These are phyloP conservation scores for Hericium coralloides DNA, from an alignment of 768 basidiomycete genomes.

Conservation along the genomic window DNA sequence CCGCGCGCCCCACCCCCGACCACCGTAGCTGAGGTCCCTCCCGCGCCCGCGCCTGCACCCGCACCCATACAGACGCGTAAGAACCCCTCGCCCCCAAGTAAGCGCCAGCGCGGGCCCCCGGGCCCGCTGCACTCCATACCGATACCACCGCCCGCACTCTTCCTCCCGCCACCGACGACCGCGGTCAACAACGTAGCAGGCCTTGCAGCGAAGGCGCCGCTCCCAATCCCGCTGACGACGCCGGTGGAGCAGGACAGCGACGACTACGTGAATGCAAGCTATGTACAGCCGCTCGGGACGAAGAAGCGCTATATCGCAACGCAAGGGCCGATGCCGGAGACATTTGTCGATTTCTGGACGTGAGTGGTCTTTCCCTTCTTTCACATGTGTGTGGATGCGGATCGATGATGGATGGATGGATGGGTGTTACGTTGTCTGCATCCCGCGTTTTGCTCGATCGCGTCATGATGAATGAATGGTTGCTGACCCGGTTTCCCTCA, in stretches of 20 bases:
- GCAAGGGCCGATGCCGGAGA: constrained; percentile 86
- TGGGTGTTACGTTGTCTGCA: no score
- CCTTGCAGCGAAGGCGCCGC: not conserved
- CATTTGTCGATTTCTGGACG: constrained; percentile 93
- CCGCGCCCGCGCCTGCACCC: not conserved
- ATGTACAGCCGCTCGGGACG: constrained; percentile 82
- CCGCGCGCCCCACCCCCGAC: not conserved
- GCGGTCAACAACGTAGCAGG: no score
- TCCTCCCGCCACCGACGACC: constrained; percentile 10
- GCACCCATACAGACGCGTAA: not conserved
- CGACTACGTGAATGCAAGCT: constrained; percentile 95
- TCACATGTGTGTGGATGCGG: not conserved
- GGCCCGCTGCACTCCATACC: not conserved
- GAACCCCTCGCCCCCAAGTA: not conserved
- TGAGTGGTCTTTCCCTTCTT: constrained; percentile 30
- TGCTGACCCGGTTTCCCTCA: not conserved
- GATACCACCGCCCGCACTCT: constrained; percentile 9
- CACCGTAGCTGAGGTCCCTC: not conserved
- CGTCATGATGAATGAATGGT: not conserved
- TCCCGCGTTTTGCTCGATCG: no score
- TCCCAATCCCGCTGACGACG: constrained; percentile 9
- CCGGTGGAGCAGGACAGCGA: constrained; percentile 30
- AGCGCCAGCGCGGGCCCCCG: not conserved
- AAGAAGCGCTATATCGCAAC: constrained; percentile 86
- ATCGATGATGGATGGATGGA: not conserved